Evolutionary conservation across 2,329 filamentous ascomycete species (phyloP).

Genomic region (Phaeosphaeria sp.): DNA sequence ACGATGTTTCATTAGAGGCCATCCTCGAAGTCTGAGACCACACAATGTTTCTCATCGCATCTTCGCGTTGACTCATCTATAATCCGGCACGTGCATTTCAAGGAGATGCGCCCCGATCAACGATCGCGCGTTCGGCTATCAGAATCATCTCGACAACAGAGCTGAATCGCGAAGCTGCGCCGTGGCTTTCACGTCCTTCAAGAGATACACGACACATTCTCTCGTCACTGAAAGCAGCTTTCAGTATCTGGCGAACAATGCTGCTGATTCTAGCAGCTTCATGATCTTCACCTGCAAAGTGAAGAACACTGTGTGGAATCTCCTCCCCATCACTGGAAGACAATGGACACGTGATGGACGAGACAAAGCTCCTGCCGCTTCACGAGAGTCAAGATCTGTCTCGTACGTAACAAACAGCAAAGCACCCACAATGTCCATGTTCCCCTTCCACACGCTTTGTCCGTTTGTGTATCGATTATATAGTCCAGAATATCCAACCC

Average conservation of each 20-base stretch:
- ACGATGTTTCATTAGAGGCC: conserved; percentile 62
- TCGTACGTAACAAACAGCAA: conserved; percentile 38
- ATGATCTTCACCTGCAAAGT: not conserved
- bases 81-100: not conserved
- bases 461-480: conserved; percentile 37
- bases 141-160: not conserved
- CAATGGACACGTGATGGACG: conserved; percentile 23
- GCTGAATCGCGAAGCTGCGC: not conserved
- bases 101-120: not conserved
- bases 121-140: not conserved
- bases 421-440: conserved; percentile 30
- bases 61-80: not conserved
- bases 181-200: conserved; percentile 12
- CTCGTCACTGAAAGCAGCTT: conserved; percentile 12
- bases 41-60: not conserved
- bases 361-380: conserved; percentile 31
- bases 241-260: not conserved
- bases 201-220: conserved; percentile 14
- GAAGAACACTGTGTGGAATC: conserved; percentile 20
- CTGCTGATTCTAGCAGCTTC: not conserved
- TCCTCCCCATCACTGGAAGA: conserved; percentile 14
- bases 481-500: conserved; percentile 19
- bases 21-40: conserved; percentile 54
- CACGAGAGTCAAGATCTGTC: conserved; percentile 22
- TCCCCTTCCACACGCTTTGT: conserved; percentile 25